Conservation (phyloP, 2,329 filamentous ascomycete genomes). For the Phialophora verrucosa region DNA sequence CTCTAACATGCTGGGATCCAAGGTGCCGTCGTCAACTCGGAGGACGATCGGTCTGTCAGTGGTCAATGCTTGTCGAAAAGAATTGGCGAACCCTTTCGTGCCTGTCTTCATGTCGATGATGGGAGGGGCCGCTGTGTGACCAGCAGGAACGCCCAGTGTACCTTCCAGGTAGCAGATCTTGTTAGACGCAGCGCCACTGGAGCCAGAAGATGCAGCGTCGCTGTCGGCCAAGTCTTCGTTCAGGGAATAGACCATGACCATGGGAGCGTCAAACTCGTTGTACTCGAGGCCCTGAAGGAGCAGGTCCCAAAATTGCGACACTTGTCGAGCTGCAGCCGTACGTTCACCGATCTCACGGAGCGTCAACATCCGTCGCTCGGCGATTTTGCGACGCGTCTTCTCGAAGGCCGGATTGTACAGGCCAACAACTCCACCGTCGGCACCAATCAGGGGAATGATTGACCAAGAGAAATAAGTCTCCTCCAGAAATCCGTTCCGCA, state of each 20-base stretch:
- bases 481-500: conserved; percentile 69
- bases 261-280: conserved; percentile 77
- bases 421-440: conserved; percentile 74
- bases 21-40: conserved; percentile 68
- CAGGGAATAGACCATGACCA: conserved; percentile 77
- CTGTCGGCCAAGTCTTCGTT: conserved; percentile 69
- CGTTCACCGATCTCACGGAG: conserved; percentile 77
- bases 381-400: conserved; percentile 77
- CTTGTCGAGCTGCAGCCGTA: conserved; percentile 72
- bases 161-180: conserved; percentile 74
- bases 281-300: conserved; percentile 72
- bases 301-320: conserved; percentile 75
- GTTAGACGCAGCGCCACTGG: conserved; percentile 65
- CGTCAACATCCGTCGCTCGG: conserved; percentile 79
- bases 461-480: conserved; percentile 81
- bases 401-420: conserved; percentile 83
- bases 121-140: conserved; percentile 65
- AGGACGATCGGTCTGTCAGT: conserved; percentile 70
- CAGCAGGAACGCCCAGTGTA: conserved; percentile 69
- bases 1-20: conserved; percentile 68
- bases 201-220: conserved; percentile 73
- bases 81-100: conserved; percentile 74
- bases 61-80: conserved; percentile 77
- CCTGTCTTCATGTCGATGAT: conserved; percentile 72
- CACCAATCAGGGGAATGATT: conserved; percentile 76